Conservation (phyloP, 2,329 filamentous ascomycete genomes). For the Colletotrichum tabaci region DNA sequence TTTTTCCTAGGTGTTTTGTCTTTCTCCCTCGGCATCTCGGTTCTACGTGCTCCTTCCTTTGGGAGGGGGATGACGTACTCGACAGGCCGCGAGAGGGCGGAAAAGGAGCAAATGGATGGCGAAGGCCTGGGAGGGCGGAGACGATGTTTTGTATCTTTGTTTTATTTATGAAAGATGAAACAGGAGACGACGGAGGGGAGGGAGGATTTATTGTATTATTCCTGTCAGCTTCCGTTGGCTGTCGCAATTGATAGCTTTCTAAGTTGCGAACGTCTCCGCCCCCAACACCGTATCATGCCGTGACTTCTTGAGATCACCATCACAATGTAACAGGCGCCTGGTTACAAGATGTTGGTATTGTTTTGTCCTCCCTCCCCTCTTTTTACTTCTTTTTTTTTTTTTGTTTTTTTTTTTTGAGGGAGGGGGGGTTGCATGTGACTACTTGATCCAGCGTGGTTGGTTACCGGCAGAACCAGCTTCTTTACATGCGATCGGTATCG, state of each 20-base stretch:
- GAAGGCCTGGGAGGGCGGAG: not conserved
- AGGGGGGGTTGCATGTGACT: no score
- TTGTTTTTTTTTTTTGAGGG: no score
- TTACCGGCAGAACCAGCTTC: no score
- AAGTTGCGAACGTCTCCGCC: slow-evolving; percentile 16
- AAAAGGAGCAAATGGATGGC: slow-evolving; percentile 1
- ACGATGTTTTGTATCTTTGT: slow-evolving; percentile 2
- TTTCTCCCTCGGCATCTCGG: not conserved
- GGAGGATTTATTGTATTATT: slow-evolving; percentile 32
- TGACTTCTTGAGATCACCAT: no score
- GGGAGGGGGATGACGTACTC: not conserved
- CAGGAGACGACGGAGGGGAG: not conserved
- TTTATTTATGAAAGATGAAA: slow-evolving; percentile 16
- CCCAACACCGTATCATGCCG: no score
- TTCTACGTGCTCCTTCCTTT: not conserved
- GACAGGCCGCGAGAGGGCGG: slow-evolving; percentile 1
- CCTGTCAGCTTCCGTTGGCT: slow-evolving; percentile 26
- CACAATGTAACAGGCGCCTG: no score
- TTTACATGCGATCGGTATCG: no score
- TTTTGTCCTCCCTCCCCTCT: no score
- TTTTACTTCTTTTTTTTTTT: no score
- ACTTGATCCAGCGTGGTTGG: no score
- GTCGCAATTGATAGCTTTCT: slow-evolving; percentile 33
- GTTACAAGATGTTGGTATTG: no score
- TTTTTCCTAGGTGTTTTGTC: not conserved